Conservation (phyloP, 108 stramenopile genomes). For the Tribonema minus region DNA sequence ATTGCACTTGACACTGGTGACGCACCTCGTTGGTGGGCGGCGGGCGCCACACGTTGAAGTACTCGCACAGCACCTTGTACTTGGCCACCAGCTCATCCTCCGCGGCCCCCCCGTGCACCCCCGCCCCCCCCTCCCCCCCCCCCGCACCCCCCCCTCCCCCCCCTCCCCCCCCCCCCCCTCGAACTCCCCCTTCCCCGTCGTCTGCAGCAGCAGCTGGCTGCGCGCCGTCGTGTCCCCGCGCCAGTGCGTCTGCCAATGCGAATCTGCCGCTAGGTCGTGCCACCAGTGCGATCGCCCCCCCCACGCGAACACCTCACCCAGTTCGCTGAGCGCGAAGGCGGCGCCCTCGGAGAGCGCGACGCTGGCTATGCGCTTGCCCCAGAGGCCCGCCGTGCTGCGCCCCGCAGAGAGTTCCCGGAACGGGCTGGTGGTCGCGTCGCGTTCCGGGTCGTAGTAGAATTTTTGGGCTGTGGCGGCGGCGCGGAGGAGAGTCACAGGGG, state of each 20-base stretch:
- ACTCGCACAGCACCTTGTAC: conserved; percentile 39
- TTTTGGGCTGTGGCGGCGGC: no score
- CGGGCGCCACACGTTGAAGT: conserved; percentile 57
- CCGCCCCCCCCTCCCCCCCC: conserved; percentile 10
- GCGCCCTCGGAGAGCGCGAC: conserved; percentile 55
- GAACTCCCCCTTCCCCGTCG: conserved; percentile 11
- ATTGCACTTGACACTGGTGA: no score
- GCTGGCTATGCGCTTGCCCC: conserved; percentile 59
- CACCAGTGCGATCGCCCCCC: conserved; percentile 63
- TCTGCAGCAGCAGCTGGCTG: conserved; percentile 54
- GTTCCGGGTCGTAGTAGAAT: conserved; percentile 28
- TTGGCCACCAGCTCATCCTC: conserved; percentile 13
- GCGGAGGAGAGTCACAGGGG: no score
- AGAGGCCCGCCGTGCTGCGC: conserved; percentile 58
- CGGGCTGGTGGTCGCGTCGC: conserved; percentile 14
- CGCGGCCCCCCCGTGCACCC: conserved; percentile 17
- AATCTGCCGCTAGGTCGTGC: conserved; percentile 52
- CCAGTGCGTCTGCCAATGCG: conserved; percentile 54
- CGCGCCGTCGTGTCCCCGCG: conserved; percentile 62
- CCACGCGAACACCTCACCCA: conserved; percentile 58
- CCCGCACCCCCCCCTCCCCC: conserved; percentile 37
- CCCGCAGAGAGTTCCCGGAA: conserved; percentile 13
- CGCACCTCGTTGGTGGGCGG: conserved; percentile 50
- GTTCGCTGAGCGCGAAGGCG: conserved; percentile 61
- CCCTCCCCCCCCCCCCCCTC: conserved; percentile 22